phyloP scores from a whole-genome alignment of 1,284 basidiomycete genomes.

The Stygiomarasmius scandens region DNA sequence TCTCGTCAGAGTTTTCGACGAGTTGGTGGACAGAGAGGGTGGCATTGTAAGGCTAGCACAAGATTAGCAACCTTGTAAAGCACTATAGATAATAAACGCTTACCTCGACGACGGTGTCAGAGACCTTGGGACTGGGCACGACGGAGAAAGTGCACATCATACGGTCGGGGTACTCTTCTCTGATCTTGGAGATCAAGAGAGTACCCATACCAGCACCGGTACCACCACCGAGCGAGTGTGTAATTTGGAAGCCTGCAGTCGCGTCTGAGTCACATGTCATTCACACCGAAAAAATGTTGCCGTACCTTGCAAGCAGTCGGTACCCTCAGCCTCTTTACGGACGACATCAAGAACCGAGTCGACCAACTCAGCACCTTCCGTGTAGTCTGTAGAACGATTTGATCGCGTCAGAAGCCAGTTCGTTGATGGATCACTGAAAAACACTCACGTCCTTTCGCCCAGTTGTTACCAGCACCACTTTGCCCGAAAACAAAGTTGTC shows the following conservation, averaged over 20 bases:
- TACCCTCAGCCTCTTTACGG: slow-evolving; percentile 87
- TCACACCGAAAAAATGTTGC: slow-evolving; percentile 12
- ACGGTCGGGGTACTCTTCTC: slow-evolving; percentile 93
- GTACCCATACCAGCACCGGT: slow-evolving; percentile 95
- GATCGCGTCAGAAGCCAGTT: slow-evolving; percentile 10
- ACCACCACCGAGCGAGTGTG: slow-evolving; percentile 96
- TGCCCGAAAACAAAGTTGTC: slow-evolving; percentile 94
- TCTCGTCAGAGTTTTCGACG: slow-evolving; percentile 95
- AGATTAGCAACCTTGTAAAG: slow-evolving; percentile 9
- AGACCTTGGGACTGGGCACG: slow-evolving; percentile 94
- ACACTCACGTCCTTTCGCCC: slow-evolving; percentile 88
- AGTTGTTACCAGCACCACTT: slow-evolving; percentile 95
- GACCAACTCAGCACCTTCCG: slow-evolving; percentile 94
- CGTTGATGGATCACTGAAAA: slow-evolving; percentile 7
- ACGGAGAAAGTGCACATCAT: slow-evolving; percentile 99
- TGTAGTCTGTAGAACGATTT: slow-evolving; percentile 66
- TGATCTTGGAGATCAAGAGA: slow-evolving; percentile 87
- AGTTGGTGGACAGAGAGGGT: slow-evolving; percentile 94
- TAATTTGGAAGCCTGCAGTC: slow-evolving; percentile 86
- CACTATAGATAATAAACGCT: slow-evolving; percentile 13
- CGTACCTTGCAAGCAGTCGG: slow-evolving; percentile 88
- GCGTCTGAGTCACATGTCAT: slow-evolving; percentile 4
- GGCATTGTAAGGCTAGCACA: slow-evolving; percentile 84
- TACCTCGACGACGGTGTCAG: slow-evolving; percentile 95
- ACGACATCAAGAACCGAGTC: slow-evolving; percentile 91